Evolutionary conservation across 495 filamentous ascomycete species (phyloP), one percentile per base, ranked within the genome.

Genomic region (Massariosphaeria phaeospora): DNA sequence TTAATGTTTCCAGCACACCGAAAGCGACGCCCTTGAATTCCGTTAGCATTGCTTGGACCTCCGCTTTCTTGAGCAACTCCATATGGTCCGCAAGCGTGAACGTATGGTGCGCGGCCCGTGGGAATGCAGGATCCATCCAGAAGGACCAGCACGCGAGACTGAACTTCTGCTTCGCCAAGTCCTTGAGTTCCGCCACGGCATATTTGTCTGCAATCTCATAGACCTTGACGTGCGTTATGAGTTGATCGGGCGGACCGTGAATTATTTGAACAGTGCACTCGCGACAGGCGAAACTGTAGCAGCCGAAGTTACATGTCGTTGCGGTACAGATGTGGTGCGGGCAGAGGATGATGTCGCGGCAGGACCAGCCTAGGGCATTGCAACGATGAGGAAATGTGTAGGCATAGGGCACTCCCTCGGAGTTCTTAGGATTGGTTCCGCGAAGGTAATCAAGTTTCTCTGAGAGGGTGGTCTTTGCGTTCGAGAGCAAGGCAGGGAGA

Each of bases 401-500:
- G n/a, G n/a, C n/a, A n/a, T n/a, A n/a, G n/a, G 13, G 26, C 10
- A 26, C 24, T 5, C 8, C 12, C 20, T 5, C 7, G n/a, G 35
- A 5, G n/a, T 15, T 12, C n/a, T 39, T 8, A 15, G 20, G 35
- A 18, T 43, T 17, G 10, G 17, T 13, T 20, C 8, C 36, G 7
- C 36, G 10, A 39, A 15, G 8, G 8, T 8, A 8, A n/a, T 33
- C 30, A 33, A 33, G 8, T n/a, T 33, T 33, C n/a, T 8, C 7
- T 39, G 36, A 7, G 10, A 7, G 10, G 36, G 36, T 6, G 7
- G 15, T 20, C 17, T 17, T 6, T 20, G 10, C 17, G 15, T 15
- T 17, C 6, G 36, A 15, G 8, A 24, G 40, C 12, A 43, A 25
- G 7, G 21, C 12, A 4, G 75, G 72, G 21, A 71, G 67, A 43